These are phyloP conservation scores for Starmera stellimalicola DNA, from an alignment of 1,139 yeast species.

Conservation along the genomic window DNA sequence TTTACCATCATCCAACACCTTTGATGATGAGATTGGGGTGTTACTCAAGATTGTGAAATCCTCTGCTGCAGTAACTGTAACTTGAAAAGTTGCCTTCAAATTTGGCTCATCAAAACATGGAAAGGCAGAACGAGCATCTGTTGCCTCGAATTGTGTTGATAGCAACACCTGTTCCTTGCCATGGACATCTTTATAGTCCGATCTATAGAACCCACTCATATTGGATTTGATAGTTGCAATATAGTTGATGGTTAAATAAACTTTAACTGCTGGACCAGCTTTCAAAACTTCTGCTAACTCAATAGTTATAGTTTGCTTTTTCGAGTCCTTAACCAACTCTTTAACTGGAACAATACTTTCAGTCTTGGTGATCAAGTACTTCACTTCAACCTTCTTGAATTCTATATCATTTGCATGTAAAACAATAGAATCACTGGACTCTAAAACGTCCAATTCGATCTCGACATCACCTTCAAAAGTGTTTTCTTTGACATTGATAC, in stretches of 20 bases:
- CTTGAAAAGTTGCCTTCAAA: slow-evolving; percentile 62
- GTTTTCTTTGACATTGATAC: slow-evolving; percentile 15
- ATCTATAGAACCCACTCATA: slow-evolving; percentile 78
- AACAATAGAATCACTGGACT: slow-evolving; percentile 55
- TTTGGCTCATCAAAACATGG: slow-evolving; percentile 81
- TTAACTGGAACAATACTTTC: slow-evolving; percentile 20
- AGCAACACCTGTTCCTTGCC: slow-evolving; percentile 59
- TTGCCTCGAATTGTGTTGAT: slow-evolving; percentile 80
- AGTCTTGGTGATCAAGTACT: slow-evolving; percentile 14
- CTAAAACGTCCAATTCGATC: slow-evolving; percentile 54
- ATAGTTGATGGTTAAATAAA: slow-evolving; percentile 42
- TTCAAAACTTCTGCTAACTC: slow-evolving; percentile 38
- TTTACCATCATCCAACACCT: slow-evolving; percentile 37
- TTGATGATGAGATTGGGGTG: slow-evolving; percentile 49
- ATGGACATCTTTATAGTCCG: slow-evolving; percentile 52
- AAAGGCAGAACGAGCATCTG: slow-evolving; percentile 78
- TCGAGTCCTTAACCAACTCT: slow-evolving; percentile 34
- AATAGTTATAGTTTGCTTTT: slow-evolving; percentile 55
- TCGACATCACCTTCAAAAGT: slow-evolving; percentile 56
- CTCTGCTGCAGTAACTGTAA: slow-evolving; percentile 46
- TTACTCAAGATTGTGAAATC: slow-evolving; percentile 63
- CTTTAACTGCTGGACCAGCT: slow-evolving; percentile 31
- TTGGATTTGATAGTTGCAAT: slow-evolving; percentile 61
- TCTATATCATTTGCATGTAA: slow-evolving; percentile 41
- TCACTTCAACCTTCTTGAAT: slow-evolving; percentile 8